Evolutionary conservation across 2,329 filamentous ascomycete species (phyloP), one percentile per base, ranked within the genome.

Genomic region (Leptographium flavum): DNA sequence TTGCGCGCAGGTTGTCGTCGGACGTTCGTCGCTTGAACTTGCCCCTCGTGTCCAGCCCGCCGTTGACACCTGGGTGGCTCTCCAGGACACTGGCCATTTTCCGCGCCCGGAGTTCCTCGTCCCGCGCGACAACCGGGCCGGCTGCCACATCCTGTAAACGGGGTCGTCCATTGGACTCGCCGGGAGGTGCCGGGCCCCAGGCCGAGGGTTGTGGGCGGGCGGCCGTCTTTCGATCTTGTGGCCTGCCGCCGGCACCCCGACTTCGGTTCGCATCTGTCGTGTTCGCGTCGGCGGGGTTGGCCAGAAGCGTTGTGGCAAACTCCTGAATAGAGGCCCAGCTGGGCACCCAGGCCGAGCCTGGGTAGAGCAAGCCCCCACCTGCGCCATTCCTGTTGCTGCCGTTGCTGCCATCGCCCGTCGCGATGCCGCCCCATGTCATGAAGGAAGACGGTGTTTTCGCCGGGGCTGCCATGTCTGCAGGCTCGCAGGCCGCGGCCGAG

Each of bases 21-120:
- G 82, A 86, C 41, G 73, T 79, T 52, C 82, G 70, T 53, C 78
- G 71, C 63, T 86, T 86, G 57, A 69, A 73, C 49, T 64, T 68
- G 23, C 74, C 71, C 2, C 64, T 59, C 23, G 72, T 62, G 52
- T 81, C 73, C 36, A 79, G 57, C 2, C 70, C 71, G 3, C 71
- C 73, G 48, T 76, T 76, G 31, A 74, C 72, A 15, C 73, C 73
- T 7, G 77, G 71, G 45, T 78, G 69, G 45, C 73, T 77, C 55
- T 81, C 74, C 37, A 81, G 56, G 4, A 81, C 65, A 50, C 73
- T 76, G 22, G 72, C 74, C 36, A 66, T 77, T 55, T 69, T 73
- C 47, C 69, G 70, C 17, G 73, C 71, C 52, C 66, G 74, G 42
- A 79, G 58, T 25, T 68, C 67, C 10, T 71, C 66, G 31, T 79